Conservation (phyloP, 139 green algal species). For the Picochlorum sp. region DNA sequence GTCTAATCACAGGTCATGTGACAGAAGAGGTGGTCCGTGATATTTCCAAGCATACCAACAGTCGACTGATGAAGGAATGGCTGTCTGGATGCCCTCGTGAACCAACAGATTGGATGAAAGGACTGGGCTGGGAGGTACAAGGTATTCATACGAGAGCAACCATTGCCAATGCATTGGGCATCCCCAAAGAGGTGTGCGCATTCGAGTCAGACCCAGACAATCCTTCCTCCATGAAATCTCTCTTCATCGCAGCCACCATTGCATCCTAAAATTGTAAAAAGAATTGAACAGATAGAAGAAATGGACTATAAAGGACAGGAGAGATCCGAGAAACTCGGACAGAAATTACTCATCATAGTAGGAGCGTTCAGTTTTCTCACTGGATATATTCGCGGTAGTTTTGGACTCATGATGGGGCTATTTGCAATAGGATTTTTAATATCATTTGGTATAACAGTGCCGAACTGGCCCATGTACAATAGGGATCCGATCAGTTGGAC, state of each 20-base stretch:
- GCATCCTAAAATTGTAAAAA: not conserved
- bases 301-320: conserved; percentile 34
- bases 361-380: conserved; percentile 14
- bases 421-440: conserved; percentile 12
- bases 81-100: conserved; percentile 25
- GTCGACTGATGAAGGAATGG: conserved; percentile 17
- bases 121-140: conserved; percentile 2
- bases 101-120: conserved; percentile 9
- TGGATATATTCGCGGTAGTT: conserved; percentile 17
- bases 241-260: not conserved
- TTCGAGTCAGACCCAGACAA: not conserved
- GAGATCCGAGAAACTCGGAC: conserved; percentile 8
- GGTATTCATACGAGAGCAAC: not conserved
- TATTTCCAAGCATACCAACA: not conserved
- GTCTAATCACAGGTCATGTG: conserved; percentile 1
- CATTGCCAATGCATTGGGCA: conserved; percentile 1
- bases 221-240: not conserved
- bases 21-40: conserved; percentile 13
- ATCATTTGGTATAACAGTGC: conserved; percentile 8
- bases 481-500: conserved; percentile 15
- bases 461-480: conserved; percentile 29
- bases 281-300: not conserved
- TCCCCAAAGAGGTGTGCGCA: not conserved
- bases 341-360: conserved; percentile 1
- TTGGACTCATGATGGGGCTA: conserved; percentile 21